Evolutionary conservation across 805 yeast genomes (phyloP), one percentile per base, ranked within the genome.

Genomic region (Spathaspora gorwiae): DNA sequence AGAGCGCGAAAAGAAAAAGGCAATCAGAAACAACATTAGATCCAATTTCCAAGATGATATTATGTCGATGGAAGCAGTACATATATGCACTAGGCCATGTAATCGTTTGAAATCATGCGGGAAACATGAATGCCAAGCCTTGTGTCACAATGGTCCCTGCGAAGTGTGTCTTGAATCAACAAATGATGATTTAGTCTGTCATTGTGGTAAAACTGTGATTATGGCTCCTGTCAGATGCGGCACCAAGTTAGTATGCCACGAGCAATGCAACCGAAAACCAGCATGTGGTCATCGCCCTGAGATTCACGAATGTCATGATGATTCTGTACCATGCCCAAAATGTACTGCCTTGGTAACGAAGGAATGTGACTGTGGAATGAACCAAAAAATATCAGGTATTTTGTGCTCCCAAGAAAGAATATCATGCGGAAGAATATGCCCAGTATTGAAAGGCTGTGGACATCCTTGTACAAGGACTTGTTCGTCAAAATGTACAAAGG

Each of bases 141-240:
- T 81, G 24, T 88, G 95, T 54, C 96, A 88, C 61, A 67, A 79
- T 11, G 96, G 96, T 0, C 76, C 84, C 2, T 88, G 96, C 64
- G 78, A 81, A 3, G 85, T 90, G 10, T 88, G 96, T 60, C 60
- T 86, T 40, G 95, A 87, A 56, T 83, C 92, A 5, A 76, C 85
- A n/a, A 78, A 82, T 35, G 88, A 86, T 14, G 96, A 88, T 59
- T 66, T 86, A 53, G 77, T 80, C 2, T 88, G 96, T 57, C 76
- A 83, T 40, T 88, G 96, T 68, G 95, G 96, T 2, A 72, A 75
- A 50, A 88, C 96, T 0, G 75, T 85, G 3, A 72, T 88, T 6
- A 75, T 73, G 15, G 96, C 95, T 0, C 96, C 96, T 0, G 88
- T 87, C 8, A 68, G 96, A 51, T 88, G 96, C 66, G 96, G 96